Base-by-base conservation (phyloP, 139 green algal genomes). In the Volvox africanus region DNA sequence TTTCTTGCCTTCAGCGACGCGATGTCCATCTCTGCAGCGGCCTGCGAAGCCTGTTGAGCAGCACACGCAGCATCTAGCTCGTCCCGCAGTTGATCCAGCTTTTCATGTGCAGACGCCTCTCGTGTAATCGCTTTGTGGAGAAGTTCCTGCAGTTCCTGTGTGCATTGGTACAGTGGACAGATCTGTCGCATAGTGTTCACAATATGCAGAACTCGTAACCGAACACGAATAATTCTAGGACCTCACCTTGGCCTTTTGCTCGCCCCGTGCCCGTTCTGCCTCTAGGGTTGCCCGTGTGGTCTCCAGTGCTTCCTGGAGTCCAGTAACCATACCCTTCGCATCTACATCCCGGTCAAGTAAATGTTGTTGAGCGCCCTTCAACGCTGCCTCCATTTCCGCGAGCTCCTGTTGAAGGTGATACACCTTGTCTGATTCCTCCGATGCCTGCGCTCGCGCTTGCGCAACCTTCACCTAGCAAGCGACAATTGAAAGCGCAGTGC, bases 221-320 rank as follows among this genome's bases (percentile, higher is more conserved):
- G 67, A 75, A 2, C 67, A 75, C 21, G 37, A 16, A 32, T 68
- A 68, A 1, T 5, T 61, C n/a, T 14, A 55, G 44, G 9, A 55
- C n/a, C 65, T 73, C n/a, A 77, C 81, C 86, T 90, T 61, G 6
- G 61, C 73, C 20, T 69, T 69, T 68, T 82, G 37, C 44, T 82
- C 33, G n/a, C 69, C 71, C 3, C 44, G 28, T 21, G 37, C 28
- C 26, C 85, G 85, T 37, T 89, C 85, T 0, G 73, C 50, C 50
- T 90, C 86, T 30, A 90, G 75, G 20, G 86, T 61, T 37, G 50
- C 55, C 18, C 75, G 86, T 6, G 86, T 77, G 18, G 86, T 73
- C 73, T 84, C 75, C 21, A 90, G 86, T 26, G 86, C 75, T 22
- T 61, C 73, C 75, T 90, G 73, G 30, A 84, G 86, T 6, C 75